Evolutionary conservation across 2,329 filamentous ascomycete species (phyloP).

Genomic region (Akanthomyces dipterigenus): DNA sequence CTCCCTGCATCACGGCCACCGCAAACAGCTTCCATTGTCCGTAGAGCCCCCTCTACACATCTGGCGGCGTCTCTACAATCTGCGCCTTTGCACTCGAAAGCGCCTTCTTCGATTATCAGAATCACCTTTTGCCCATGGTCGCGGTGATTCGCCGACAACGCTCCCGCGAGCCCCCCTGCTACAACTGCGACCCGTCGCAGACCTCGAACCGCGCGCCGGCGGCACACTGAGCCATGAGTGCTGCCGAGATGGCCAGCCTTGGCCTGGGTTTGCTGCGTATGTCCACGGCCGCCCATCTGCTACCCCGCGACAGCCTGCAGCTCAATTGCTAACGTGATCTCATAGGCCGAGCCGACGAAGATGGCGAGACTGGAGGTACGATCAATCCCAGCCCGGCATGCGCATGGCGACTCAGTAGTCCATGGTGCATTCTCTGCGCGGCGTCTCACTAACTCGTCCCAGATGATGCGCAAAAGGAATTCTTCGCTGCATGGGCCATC

Average conservation of each 20-base stretch:
- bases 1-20: neutral
- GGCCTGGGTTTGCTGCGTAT: slow-evolving; percentile 12
- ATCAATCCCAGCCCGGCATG: neutral
- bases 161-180: slow-evolving; percentile 14
- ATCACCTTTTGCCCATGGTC: slow-evolving; percentile 15
- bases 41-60: neutral
- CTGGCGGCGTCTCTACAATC: neutral
- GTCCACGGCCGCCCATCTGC: neutral
- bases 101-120: neutral
- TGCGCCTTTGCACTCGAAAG: neutral
- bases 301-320: neutral
- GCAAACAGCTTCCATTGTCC: neutral
- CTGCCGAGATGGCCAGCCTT: slow-evolving; percentile 1
- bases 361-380: slow-evolving; percentile 10
- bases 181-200: neutral
- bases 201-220: neutral
- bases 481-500: slow-evolving; percentile 91
- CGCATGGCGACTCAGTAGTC: neutral
- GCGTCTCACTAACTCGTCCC: slow-evolving; percentile 16
- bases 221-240: slow-evolving; percentile 1
- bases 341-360: slow-evolving; percentile 8
- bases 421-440: neutral
- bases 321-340: neutral
- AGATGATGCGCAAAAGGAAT: slow-evolving; percentile 81
- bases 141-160: slow-evolving; percentile 18